phyloP scores from a whole-genome alignment of 306 rosid genomes.

The Glycyrrhiza uralensis region DNA sequence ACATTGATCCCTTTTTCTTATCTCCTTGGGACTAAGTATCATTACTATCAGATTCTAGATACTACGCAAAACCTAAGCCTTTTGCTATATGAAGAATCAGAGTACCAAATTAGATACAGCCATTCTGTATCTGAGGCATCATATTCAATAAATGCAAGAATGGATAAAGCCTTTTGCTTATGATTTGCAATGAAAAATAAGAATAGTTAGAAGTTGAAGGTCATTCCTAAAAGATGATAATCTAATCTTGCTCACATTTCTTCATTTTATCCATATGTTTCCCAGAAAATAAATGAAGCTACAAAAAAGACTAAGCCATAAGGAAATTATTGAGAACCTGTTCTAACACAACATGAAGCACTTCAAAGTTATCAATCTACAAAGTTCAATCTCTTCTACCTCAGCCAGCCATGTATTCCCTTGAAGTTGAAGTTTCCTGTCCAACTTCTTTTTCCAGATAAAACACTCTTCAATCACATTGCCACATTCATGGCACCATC shows the following conservation, averaged over 20 bases:
- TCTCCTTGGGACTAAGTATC: background rate
- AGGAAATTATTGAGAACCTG: background rate
- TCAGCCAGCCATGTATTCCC: background rate
- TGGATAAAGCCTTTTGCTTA: background rate
- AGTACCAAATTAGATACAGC: background rate
- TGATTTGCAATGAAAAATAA: background rate
- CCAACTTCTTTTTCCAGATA: background rate
- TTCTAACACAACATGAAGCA: background rate
- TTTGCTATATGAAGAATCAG: background rate
- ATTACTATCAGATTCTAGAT: background rate
- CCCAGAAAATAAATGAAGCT: background rate
- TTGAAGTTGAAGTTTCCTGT: slow-evolving; percentile 7
- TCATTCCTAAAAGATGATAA: slow-evolving; percentile 1
- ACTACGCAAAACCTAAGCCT: background rate
- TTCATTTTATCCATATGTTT: background rate
- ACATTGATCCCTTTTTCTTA: background rate
- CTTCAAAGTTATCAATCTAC: background rate
- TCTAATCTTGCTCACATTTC: background rate
- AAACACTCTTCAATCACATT: background rate
- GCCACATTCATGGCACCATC: background rate
- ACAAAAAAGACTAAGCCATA: background rate
- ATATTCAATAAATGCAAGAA: slow-evolving; percentile 3
- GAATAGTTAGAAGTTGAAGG: background rate
- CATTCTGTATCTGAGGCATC: background rate
- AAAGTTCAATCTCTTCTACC: background rate